Evolutionary conservation across 495 filamentous ascomycete genomes (phyloP).

Genomic region (Articulospora tetracladia): DNA sequence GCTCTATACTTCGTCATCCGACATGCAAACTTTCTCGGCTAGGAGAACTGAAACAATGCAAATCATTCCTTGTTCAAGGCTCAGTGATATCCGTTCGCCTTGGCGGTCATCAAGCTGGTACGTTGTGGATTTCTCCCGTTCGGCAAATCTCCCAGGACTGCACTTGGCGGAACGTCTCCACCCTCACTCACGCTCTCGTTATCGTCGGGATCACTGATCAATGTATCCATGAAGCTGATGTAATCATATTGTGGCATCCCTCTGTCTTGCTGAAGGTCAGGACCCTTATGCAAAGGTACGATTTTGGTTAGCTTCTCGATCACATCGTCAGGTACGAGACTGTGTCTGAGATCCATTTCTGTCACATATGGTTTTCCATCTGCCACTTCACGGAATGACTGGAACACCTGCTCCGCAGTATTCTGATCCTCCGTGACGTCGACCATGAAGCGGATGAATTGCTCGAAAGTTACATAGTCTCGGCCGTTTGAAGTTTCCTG

Average conservation of each 20-base stretch:
- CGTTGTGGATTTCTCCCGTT: constrained; percentile 21
- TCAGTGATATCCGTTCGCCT: constrained; percentile 18
- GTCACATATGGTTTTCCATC: constrained; percentile 99
- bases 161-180: neutral
- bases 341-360: constrained; percentile 92
- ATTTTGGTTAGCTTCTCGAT: constrained; percentile 86
- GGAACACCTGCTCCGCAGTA: constrained; percentile 95
- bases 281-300: constrained; percentile 77
- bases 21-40: no score
- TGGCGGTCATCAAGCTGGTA: neutral
- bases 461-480: constrained; percentile 87
- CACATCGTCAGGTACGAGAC: constrained; percentile 89
- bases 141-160: constrained; percentile 19
- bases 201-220: constrained; percentile 39
- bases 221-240: constrained; percentile 85
- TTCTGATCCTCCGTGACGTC: constrained; percentile 98
- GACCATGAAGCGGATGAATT: constrained; percentile 99
- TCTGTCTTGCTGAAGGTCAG: constrained; percentile 73
- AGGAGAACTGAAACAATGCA: no score
- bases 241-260: constrained; percentile 84
- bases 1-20: neutral
- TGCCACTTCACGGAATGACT: constrained; percentile 93
- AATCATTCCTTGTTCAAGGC: neutral
- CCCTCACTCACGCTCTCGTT: neutral
- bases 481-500: constrained; percentile 69